Base-by-base conservation (phyloP, 1,139 yeast genomes). In the Eremothecium gossypii region DNA sequence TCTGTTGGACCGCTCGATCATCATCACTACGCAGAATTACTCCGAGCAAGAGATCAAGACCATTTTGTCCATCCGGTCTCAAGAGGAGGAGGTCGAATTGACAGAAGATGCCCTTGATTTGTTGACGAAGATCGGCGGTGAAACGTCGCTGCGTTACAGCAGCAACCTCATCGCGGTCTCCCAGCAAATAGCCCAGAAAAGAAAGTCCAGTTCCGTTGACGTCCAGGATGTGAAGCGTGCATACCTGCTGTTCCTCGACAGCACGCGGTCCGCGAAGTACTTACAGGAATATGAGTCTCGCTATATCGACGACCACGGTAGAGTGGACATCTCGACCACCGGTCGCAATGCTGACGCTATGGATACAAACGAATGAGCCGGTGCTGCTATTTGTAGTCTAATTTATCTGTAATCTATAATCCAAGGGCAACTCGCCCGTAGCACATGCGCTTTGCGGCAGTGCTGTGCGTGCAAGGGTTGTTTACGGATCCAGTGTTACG, bases 11-110 rank as follows among this genome's bases (percentile, higher is more conserved):
- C 77, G 99, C 61, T 77, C 94, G 32, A 86, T 93, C 53, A 91
- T 93, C 48, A 87, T 93, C 51, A 86, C 93, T 57, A 93, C 98
- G 1, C 68, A 75, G 27, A 69, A 75, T 34, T 93, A 93, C 66
- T 70, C 73, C 43, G 79, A 78, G 44, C 89, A 83, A 40, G 98
- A 93, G 63, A 83, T 91, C 56, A 74, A 80, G 56, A 79, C 91
- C 44, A 93, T 93, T 54, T 68, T 93, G 49, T 74, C 85, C 23
- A 91, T 91, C 51, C 76, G 99, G 60, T 87, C 96, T n/a, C 83
- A 79, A 54, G 98, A 91, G 62, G 99, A 93, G 65, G 98, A 91
- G 64, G 93, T 85, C 38, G 96, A 86, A 53, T 70, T 91, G 50
- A 67, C 79, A 23, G 71, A 74, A 4, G 96, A 89, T 61, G 96